These are phyloP conservation scores for Aureobasidium sp. DNA, from an alignment of 2,329 filamentous ascomycete species.

Conservation along the genomic window DNA sequence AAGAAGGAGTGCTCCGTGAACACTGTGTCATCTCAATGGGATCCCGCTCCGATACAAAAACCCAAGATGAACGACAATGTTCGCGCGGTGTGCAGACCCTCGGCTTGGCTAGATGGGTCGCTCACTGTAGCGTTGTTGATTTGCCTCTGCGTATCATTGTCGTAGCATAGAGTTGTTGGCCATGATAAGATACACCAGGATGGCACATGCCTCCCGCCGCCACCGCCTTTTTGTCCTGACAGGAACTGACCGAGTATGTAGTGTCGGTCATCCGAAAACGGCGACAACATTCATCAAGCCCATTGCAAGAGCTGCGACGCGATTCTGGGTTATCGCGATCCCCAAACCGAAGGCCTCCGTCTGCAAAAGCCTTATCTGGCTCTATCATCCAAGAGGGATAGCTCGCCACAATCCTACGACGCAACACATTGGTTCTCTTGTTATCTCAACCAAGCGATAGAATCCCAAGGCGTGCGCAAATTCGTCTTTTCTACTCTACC, in stretches of 20 bases:
- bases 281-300: background rate
- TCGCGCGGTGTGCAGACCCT: conserved; percentile 10
- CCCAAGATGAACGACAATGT: conserved; percentile 25
- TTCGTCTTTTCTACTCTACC: conserved; percentile 54
- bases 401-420: conserved; percentile 18
- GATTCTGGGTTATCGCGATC: conserved; percentile 36
- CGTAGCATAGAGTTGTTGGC: conserved; percentile 25
- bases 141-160: conserved; percentile 27
- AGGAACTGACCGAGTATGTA: background rate
- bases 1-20: conserved; percentile 33
- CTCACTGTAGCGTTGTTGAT: conserved; percentile 20
- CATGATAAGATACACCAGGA: conserved; percentile 18
- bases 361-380: conserved; percentile 28
- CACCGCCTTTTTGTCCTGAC: conserved; percentile 19
- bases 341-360: conserved; percentile 36
- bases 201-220: background rate
- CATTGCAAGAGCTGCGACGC: background rate
- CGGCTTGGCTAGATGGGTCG: conserved; percentile 16
- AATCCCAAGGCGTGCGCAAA: conserved; percentile 49
- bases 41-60: conserved; percentile 30
- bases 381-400: background rate
- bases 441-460: conserved; percentile 49
- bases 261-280: background rate
- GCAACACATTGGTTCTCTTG: conserved; percentile 45
- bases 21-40: conserved; percentile 24